Base-by-base conservation (phyloP, 495 filamentous ascomycete genomes). In the Tuber aestivum region DNA sequence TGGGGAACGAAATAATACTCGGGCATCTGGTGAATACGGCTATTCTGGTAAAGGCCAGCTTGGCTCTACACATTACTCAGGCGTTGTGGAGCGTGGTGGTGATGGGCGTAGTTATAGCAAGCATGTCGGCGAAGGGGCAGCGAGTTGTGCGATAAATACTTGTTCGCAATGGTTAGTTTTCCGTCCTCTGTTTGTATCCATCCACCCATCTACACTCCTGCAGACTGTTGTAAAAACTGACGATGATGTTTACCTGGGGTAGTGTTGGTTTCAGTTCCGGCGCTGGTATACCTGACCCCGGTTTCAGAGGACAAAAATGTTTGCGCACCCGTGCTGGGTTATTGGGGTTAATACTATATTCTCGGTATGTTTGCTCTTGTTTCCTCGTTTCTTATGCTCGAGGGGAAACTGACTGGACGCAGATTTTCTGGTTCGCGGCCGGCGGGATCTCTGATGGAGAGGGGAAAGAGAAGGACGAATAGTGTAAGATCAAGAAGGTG, bases 241-340 rank as follows among this genome's bases (percentile, higher is more conserved):
- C 74, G 48, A 41, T 77, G 70, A 72, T 71, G 70, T 70, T 72
- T n/a, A 79, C 71, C 72, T 14, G 72, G 74, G 77, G 76, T 76
- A 97, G 94, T 95, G 92, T 85, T 97, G 94, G 89, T 84, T 97
- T 76, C 90, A 75, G 87, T 94, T 73, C 94, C 94, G 9, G 92
- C 90, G 40, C 88, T 95, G 77, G 88, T 97, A 75, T 98, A 94
- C 84, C 87, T 95, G 74, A 88, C 89, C 71, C 92, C 90, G 92
- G 81, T 97, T 93, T 86, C 87, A 89, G n/a, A 90, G 94, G 75
- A 92, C 94, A 44, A 87, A 89, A 41, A 90, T 89, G 80, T 89
- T 94, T 77, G 92, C 92, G 69, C 90, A 97, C 78, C 91, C 93
- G 14, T 94, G 95, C 82, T 93, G 89, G 72, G 93, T 97, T 84